Base-by-base conservation (phyloP, 2,329 filamentous ascomycete species). In the Pestalotiopsis fici region DNA sequence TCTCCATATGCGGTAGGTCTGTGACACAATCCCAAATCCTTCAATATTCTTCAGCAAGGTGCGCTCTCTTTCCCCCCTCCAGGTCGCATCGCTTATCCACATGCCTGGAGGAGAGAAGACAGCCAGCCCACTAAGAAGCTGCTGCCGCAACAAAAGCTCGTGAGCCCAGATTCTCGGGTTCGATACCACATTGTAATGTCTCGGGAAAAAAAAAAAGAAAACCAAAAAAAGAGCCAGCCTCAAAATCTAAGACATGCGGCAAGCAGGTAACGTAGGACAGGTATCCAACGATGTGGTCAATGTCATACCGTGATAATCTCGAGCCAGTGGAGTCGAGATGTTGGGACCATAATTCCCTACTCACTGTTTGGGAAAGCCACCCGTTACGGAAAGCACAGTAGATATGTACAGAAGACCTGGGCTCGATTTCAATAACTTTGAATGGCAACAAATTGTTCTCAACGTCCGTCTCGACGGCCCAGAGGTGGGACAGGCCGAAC, bases 1-100 rank as follows among this genome's bases (percentile, higher is more conserved):
- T 75, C 71, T 76, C 62, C 43, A 7, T 39, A 35, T 60, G 57
- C 21, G 59, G 35, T 37, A 62, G 35, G 37, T 62, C 59, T 62
- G 59, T 62, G 59, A 27, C 35, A 62, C 59, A 43, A 25, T 21
- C n/a, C 35, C n/a, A 47, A 62, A 27, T 50, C 43, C n/a, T 25
- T 43, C 31, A 35, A 11, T 35, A 11, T 35, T 62, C 59, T 50
- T 43, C 59, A 62, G 21, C 59, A 62, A 28, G 31, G 27, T 35
- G 43, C n/a, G 43, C 3, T 21, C 43, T 50, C 43, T 18, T 21
- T 50, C 43, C 43, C 43, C 43, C 31, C 31, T 11, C 31, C 11
- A 50, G 7, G 43, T 9, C 43, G 43, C 43, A 23, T 50, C 43
- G 43, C 43, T 50, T 50, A 50, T 50, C 43, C 43, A 50, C 43